Conservation (phyloP, 1,284 basidiomycete genomes). For the Coniophora puteana region DNA sequence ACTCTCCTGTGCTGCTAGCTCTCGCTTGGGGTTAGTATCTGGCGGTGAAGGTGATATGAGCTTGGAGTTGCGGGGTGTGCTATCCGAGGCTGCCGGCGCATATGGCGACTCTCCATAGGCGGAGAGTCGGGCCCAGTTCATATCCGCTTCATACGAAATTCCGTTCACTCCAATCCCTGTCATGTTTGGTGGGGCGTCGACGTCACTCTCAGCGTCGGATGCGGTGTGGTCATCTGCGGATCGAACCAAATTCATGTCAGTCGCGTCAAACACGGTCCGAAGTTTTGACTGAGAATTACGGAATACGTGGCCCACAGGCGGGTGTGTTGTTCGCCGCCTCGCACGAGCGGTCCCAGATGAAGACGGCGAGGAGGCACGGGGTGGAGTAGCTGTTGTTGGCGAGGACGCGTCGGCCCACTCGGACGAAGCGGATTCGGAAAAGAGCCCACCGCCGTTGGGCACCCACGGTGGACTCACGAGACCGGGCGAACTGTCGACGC, state of each 20-base stretch:
- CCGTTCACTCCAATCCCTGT: constrained; percentile 21
- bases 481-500: constrained; percentile 27
- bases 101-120: constrained; percentile 38
- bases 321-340: constrained; percentile 47
- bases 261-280: constrained; percentile 58
- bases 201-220: constrained; percentile 14
- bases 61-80: constrained; percentile 47
- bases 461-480: constrained; percentile 39
- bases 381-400: constrained; percentile 34
- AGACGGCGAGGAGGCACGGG: constrained; percentile 38
- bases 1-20: constrained; percentile 28
- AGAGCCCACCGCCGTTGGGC: constrained; percentile 34
- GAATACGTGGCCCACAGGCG: constrained; percentile 35
- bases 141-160: constrained; percentile 15
- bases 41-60: constrained; percentile 30
- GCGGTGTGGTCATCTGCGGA: no score
- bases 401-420: constrained; percentile 50
- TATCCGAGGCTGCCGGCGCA: constrained; percentile 31
- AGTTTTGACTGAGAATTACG: constrained; percentile 67
- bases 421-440: constrained; percentile 40
- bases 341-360: constrained; percentile 36
- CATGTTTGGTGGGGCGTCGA: constrained; percentile 13
- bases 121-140: constrained; percentile 38
- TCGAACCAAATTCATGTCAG: no score
- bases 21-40: constrained; percentile 23